phyloP scores from a whole-genome alignment of 2,329 filamentous ascomycete species.

The Beauveria bassiana region DNA sequence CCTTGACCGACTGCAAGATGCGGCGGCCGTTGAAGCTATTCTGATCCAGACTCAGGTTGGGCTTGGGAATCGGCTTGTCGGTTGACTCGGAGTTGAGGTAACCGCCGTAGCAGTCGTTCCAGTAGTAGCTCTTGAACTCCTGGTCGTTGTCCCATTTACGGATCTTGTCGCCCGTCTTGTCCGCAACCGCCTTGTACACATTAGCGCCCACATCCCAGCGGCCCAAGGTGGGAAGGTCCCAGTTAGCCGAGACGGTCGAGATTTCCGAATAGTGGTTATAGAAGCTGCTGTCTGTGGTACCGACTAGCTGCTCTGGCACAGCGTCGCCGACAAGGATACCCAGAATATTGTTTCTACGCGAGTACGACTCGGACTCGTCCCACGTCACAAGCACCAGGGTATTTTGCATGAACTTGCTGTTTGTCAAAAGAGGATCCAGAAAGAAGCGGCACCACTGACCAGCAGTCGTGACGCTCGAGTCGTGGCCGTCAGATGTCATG shows the following conservation, averaged over 20 bases:
- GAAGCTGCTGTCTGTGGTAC: conserved; percentile 60
- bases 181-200: conserved; percentile 52
- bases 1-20: conserved; percentile 30
- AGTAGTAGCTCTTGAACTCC: conserved; percentile 34
- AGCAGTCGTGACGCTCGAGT: conserved; percentile 62
- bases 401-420: conserved; percentile 65
- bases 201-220: conserved; percentile 68
- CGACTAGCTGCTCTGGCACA: conserved; percentile 52
- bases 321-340: conserved; percentile 67
- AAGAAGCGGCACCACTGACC: conserved; percentile 62
- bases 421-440: conserved; percentile 59
- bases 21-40: conserved; percentile 23
- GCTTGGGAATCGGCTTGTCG: conserved; percentile 28
- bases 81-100: conserved; percentile 30
- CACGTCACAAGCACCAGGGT: conserved; percentile 72
- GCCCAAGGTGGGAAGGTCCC: conserved; percentile 60
- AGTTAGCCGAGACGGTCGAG: conserved; percentile 59
- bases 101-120: conserved; percentile 49
- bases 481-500: conserved; percentile 71
- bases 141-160: conserved; percentile 28
- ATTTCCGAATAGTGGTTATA: conserved; percentile 68
- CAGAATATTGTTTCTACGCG: conserved; percentile 58
- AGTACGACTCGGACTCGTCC: conserved; percentile 68
- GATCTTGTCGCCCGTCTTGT: conserved; percentile 48
- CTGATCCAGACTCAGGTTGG: conserved; percentile 28